These are phyloP conservation scores for Posidonia australis DNA, from an alignment of 106 monocot species.

Conservation along the genomic window DNA sequence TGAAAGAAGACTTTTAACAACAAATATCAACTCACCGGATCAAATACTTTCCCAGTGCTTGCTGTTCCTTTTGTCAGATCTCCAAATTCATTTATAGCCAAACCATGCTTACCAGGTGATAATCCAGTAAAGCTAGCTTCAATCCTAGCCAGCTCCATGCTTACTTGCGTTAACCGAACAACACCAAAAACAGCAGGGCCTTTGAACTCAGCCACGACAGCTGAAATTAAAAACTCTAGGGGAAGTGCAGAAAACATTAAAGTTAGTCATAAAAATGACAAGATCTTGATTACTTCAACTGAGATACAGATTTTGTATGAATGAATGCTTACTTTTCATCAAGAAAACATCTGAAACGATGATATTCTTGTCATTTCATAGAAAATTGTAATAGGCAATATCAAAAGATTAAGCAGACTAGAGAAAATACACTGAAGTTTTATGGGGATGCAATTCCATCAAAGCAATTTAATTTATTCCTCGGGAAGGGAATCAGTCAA, in stretches of 20 bases:
- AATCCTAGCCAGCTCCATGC: slow-evolving; percentile 75
- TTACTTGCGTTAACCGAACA: slow-evolving; percentile 81
- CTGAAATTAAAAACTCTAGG: slow-evolving; percentile 70
- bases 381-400: no score
- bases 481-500: no score
- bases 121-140: slow-evolving; percentile 83
- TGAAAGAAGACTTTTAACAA: no score
- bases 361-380: no score
- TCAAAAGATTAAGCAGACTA: no score
- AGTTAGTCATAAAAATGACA: not conserved
- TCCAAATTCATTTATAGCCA: slow-evolving; percentile 89
- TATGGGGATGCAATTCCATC: no score
- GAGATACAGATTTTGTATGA: no score
- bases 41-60: slow-evolving; percentile 64
- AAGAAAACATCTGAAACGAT: no score
- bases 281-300: not conserved
- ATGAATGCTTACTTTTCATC: no score
- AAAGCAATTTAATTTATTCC: no score
- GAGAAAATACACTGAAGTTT: no score
- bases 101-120: slow-evolving; percentile 68
- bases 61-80: slow-evolving; percentile 71
- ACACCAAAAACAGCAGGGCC: slow-evolving; percentile 79
- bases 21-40: slow-evolving; percentile 21
- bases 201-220: slow-evolving; percentile 92
- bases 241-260: not conserved